Evolutionary conservation across 768 basidiomycete genomes (phyloP).

Genomic region (Boletus vermiculosoides): DNA sequence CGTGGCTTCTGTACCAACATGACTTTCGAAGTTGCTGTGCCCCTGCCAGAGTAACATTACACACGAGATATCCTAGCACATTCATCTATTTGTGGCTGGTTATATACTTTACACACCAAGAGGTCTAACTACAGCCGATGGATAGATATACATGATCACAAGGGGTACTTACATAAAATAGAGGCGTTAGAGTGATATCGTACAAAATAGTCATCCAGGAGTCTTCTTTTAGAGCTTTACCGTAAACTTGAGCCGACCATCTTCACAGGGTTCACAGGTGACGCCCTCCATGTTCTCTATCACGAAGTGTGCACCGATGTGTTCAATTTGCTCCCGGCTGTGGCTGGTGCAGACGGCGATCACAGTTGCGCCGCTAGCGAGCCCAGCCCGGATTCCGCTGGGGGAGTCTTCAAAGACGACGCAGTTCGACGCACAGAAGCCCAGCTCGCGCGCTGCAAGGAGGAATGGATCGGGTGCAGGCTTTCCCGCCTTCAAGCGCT

Average conservation of each 20-base stretch:
- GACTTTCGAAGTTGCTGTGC: background rate
- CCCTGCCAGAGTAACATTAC: too few species aligned
- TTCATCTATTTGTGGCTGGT: too few species aligned
- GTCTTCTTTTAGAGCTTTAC: slow-evolving; percentile 25
- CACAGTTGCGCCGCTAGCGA: slow-evolving; percentile 70
- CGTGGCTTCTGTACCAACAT: too few species aligned
- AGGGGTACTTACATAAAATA: background rate
- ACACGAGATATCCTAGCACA: too few species aligned
- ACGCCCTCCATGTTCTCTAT: slow-evolving; percentile 56
- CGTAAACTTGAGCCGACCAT: slow-evolving; percentile 45
- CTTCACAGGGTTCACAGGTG: slow-evolving; percentile 39
- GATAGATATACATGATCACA: background rate
- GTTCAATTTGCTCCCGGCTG: slow-evolving; percentile 51
- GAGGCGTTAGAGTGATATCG: background rate
- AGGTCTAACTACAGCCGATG: background rate
- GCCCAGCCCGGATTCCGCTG: slow-evolving; percentile 63
- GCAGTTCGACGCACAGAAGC: slow-evolving; percentile 55
- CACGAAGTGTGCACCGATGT: slow-evolving; percentile 55
- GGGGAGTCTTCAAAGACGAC: slow-evolving; percentile 80
- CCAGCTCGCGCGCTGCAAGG: slow-evolving; percentile 58
- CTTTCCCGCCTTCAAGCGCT: slow-evolving; percentile 64
- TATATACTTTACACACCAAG: slow-evolving; percentile 1
- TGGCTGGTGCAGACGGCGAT: slow-evolving; percentile 77
- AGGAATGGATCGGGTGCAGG: slow-evolving; percentile 64
- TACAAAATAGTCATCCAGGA: background rate